phyloP scores from a whole-genome alignment of 176 grass and related monocot species.

The Pontederia paniculata region DNA sequence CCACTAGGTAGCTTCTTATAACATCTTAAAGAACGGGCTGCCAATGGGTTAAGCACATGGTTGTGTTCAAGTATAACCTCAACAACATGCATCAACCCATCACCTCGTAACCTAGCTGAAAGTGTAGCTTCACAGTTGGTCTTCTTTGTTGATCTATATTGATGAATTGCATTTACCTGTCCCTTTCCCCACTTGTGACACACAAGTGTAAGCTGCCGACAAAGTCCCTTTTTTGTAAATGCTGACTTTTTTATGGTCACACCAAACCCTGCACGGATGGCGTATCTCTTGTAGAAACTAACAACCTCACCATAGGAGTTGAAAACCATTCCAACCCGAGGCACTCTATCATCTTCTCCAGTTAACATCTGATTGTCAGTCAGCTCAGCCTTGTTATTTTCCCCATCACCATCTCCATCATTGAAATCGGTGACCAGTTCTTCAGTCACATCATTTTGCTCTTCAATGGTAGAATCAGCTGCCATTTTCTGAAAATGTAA shows the following conservation, averaged over 20 bases:
- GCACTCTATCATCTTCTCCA: conserved; percentile 41
- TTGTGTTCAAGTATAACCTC: conserved; percentile 73
- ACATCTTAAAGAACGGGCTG: conserved; percentile 36
- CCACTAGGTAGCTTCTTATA: conserved; percentile 57
- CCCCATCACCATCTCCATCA: not conserved
- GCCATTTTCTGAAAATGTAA: too few relatives aligned
- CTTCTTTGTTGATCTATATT: conserved; percentile 62
- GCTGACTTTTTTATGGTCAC: conserved; percentile 70
- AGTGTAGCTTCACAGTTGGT: conserved; percentile 82
- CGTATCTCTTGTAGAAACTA: conserved; percentile 64
- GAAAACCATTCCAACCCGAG: conserved; percentile 58
- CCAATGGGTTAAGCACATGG: conserved; percentile 60
- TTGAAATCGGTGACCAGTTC: not conserved
- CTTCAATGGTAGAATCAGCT: too few relatives aligned
- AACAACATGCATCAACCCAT: conserved; percentile 77
- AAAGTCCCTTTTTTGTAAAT: conserved; percentile 56
- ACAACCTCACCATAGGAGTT: conserved; percentile 64
- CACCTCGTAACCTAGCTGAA: conserved; percentile 65
- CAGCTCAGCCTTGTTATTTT: conserved; percentile 28
- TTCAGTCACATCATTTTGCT: too few relatives aligned
- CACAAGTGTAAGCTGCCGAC: conserved; percentile 52
- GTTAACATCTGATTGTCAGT: conserved; percentile 2
- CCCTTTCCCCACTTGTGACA: conserved; percentile 48
- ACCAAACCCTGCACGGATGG: conserved; percentile 49
- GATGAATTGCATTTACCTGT: conserved; percentile 34